These are phyloP conservation scores for Neonectria coccinea DNA, from an alignment of 2,329 filamentous ascomycete genomes.

Conservation along the genomic window DNA sequence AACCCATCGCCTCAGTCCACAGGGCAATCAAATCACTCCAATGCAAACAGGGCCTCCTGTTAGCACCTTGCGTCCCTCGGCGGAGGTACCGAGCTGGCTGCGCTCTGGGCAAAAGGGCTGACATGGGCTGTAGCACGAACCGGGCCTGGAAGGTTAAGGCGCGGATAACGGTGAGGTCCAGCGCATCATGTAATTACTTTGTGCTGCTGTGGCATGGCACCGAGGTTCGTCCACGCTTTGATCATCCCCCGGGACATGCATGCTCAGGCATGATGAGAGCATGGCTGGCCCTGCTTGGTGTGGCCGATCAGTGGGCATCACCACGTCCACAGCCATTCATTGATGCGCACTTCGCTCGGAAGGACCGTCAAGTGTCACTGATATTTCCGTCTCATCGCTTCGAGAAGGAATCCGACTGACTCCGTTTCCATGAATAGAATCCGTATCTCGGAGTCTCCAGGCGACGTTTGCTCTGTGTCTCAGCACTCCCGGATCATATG, in stretches of 20 bases:
- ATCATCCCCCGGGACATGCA: not conserved
- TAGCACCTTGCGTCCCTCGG: conserved; percentile 1
- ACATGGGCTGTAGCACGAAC: conserved; percentile 22
- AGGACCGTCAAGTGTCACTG: not conserved
- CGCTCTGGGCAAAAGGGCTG: conserved; percentile 10
- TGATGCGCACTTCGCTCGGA: not conserved
- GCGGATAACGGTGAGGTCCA: conserved; percentile 20
- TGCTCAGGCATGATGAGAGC: not conserved
- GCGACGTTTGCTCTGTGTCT: not conserved
- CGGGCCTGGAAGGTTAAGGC: conserved; percentile 19
- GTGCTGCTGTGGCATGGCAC: not conserved
- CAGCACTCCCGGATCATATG: not conserved
- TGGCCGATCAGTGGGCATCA: conserved; percentile 12
- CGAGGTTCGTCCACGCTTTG: conserved; percentile 12
- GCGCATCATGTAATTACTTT: conserved; percentile 3
- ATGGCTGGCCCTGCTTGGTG: conserved; percentile 12
- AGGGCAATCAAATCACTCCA: conserved; percentile 11
- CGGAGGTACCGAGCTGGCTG: conserved; percentile 25
- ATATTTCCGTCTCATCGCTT: not conserved
- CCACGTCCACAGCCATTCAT: not conserved
- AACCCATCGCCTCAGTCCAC: conserved; percentile 6
- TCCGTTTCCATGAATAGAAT: conserved; percentile 22
- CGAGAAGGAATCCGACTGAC: not conserved
- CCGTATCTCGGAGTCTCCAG: conserved; percentile 2
- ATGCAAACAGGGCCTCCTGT: conserved; percentile 8